Percentiles rank a stretch among this genome's conserved stretches.
phyloP scores from a whole-genome alignment of 768 basidiomycete genomes.

The Mycena vulgaris region DNA sequence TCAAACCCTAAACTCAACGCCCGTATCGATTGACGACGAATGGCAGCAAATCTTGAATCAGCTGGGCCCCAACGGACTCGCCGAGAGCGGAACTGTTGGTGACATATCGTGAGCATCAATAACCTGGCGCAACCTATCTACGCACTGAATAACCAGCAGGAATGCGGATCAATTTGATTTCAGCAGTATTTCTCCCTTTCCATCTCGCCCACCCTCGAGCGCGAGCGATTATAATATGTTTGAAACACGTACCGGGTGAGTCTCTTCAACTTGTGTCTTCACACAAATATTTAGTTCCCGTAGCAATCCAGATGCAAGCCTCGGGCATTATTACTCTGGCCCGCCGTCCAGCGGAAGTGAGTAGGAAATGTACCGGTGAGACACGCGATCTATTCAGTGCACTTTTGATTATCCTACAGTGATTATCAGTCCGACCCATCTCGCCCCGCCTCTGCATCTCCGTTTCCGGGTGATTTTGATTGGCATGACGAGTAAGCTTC shows the following conservation, averaged over 20 bases:
- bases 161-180: constrained; percentile 17
- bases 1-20: constrained; percentile 10
- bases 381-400: background rate
- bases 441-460: constrained; percentile 7
- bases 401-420: constrained; percentile 12
- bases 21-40: constrained; percentile 10
- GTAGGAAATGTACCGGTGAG: constrained; percentile 17
- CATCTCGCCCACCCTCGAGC: constrained; percentile 23
- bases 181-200: constrained; percentile 11
- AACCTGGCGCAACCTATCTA: background rate
- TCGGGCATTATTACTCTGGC: constrained; percentile 3
- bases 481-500: constrained; percentile 11
- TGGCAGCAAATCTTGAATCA: constrained; percentile 15
- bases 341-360: constrained; percentile 13
- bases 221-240: constrained; percentile 20
- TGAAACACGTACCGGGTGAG: background rate
- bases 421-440: constrained; percentile 15
- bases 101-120: constrained; percentile 11
- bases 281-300: background rate
- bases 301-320: constrained; percentile 14
- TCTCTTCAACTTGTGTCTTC: background rate
- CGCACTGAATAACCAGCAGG: constrained; percentile 2
- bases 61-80: constrained; percentile 10
- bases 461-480: constrained; percentile 6
- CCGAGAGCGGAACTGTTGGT: constrained; percentile 11